phyloP scores from a whole-genome alignment of 768 basidiomycete genomes.

The Russula griseocarnosa region DNA sequence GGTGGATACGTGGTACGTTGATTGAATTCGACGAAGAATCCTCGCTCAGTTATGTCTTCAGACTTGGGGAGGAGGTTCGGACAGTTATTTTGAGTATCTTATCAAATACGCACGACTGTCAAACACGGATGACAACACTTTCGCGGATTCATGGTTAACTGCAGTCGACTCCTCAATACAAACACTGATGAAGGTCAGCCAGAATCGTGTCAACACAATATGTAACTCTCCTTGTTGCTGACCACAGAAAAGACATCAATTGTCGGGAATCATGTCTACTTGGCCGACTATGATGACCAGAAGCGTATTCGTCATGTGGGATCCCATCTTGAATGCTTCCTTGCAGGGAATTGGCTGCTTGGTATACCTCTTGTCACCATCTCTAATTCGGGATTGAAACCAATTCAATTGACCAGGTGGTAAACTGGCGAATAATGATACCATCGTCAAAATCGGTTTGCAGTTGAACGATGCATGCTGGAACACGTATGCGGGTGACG shows the following conservation, averaged over 20 bases:
- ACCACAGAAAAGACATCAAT: slow-evolving; percentile 51
- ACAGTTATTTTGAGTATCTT: slow-evolving; percentile 76
- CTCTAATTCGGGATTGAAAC: not conserved
- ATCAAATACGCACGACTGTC: slow-evolving; percentile 68
- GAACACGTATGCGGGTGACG: slow-evolving; percentile 74
- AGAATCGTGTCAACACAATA: fast-evolving
- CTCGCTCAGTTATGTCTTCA: slow-evolving; percentile 29
- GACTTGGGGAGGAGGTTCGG: slow-evolving; percentile 69
- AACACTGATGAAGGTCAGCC: slow-evolving; percentile 48
- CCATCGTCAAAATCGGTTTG: slow-evolving; percentile 60
- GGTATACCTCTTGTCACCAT: slow-evolving; percentile 37
- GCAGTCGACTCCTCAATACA: slow-evolving; percentile 71
- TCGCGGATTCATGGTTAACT: slow-evolving; percentile 61
- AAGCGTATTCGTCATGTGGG: slow-evolving; percentile 48
- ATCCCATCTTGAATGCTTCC: slow-evolving; percentile 72
- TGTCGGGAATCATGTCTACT: slow-evolving; percentile 56
- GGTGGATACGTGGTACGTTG: not conserved
- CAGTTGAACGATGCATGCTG: slow-evolving; percentile 67
- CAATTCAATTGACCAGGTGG: slow-evolving; percentile 45
- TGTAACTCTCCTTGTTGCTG: not conserved
- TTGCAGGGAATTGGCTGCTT: slow-evolving; percentile 73
- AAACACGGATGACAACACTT: slow-evolving; percentile 61
- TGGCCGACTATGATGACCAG: slow-evolving; percentile 57
- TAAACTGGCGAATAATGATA: slow-evolving; percentile 62
- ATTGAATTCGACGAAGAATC: not conserved